Base-by-base conservation (phyloP, 306 rosid genomes). In the Amphicarpaea edgeworthii region DNA sequence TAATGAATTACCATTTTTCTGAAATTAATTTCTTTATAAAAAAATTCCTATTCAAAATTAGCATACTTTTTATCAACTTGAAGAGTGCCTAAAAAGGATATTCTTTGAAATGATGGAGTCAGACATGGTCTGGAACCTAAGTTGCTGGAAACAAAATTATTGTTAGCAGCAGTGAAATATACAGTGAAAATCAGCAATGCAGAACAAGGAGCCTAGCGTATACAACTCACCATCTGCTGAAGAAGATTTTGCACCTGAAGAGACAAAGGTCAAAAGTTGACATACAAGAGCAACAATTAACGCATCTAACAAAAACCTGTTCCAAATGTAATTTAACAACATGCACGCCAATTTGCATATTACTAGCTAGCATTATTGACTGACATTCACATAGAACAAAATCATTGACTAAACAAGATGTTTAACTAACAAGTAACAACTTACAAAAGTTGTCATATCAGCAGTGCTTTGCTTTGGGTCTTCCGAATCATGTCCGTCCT, bases 361-460 rank as follows among this genome's bases (percentile, higher is more conserved):
- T 34, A n/a, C n/a, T n/a, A n/a, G n/a, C n/a, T 17, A 53, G 28
- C 68, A 45, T 9, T 19, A 61, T 53, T 6, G 40, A 75, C 51
- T 14, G 32, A 70, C 43, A 70, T 1, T 40, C 67, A 68, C 73
- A 9, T 12, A 41, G 40, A 58, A 68, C 68, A 69, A 24, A 38
- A 51, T 2, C 67, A 68, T 21, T 16, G 21, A 45, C 11, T 15
- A 16, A 47, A 30, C 20, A 41, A 24, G 67, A 32, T 57, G 62
- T 3, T 71, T 32, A 74, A n/a, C n/a, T n/a, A n/a, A n/a, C n/a
- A n/a, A n/a, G n/a, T n/a, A n/a, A 70, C 43, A 75, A 87, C 98
- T 91, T 83, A 94, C 96, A 84, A 91, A 94, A 82, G 84, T 88
- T n/a, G 98, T 90, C 98, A 94, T 94, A 79, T 94, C 98, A 23